These are phyloP conservation scores for Populus tremula DNA, from an alignment of 345 rosid species.

Conservation along the genomic window DNA sequence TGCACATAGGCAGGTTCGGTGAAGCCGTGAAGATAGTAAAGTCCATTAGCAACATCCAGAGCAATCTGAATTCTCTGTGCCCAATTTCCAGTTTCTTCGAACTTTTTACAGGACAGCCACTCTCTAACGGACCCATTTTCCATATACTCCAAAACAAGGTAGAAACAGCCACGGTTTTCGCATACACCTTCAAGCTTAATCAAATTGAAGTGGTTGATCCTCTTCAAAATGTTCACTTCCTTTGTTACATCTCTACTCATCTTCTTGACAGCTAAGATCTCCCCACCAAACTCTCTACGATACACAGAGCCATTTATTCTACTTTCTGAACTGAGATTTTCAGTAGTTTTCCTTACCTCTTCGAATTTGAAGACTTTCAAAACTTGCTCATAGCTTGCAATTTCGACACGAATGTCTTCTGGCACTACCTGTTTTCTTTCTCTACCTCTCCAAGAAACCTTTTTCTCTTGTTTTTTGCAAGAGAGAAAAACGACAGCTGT, in stretches of 20 bases:
- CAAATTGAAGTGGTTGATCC: conserved; percentile 46
- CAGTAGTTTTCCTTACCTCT: conserved; percentile 40
- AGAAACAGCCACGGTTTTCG: conserved; percentile 24
- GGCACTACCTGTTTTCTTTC: conserved; percentile 18
- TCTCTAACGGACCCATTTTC: conserved; percentile 37
- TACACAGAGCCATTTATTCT: conserved; percentile 45
- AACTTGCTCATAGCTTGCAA: conserved; percentile 40
- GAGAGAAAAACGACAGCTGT: conserved; percentile 15
- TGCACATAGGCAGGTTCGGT: conserved; percentile 46
- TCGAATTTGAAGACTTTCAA: conserved; percentile 28
- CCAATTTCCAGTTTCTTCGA: conserved; percentile 25
- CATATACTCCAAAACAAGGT: conserved; percentile 42
- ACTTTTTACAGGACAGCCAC: conserved; percentile 25
- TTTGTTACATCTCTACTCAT: conserved; percentile 28
- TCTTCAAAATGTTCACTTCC: conserved; percentile 45
- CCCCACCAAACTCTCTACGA: conserved; percentile 33
- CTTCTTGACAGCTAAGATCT: conserved; percentile 39
- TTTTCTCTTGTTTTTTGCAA: conserved; percentile 16
- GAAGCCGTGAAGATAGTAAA: conserved; percentile 52
- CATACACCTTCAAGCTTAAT: conserved; percentile 42
- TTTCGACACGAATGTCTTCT: conserved; percentile 34
- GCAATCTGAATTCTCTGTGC: conserved; percentile 42
- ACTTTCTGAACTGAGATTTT: conserved; percentile 34
- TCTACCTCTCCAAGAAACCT: background rate
- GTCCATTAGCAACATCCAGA: conserved; percentile 49